Conservation (phyloP, 305 asterid genomes). For the Coffea humblotiana region DNA sequence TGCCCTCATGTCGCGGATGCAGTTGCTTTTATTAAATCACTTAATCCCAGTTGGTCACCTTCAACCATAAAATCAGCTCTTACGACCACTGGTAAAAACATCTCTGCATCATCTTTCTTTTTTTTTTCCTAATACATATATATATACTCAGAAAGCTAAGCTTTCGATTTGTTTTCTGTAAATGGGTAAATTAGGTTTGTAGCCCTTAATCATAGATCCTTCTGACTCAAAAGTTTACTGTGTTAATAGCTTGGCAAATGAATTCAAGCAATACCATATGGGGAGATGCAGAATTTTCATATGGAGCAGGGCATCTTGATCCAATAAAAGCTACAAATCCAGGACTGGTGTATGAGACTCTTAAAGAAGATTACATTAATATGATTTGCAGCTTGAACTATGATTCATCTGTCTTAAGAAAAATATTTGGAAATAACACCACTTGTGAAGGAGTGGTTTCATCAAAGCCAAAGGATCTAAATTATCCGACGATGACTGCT, state of each 20-base stretch:
- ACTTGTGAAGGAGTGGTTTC: conserved; percentile 15
- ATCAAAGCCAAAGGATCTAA: conserved; percentile 23
- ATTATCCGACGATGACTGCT: conserved; percentile 41
- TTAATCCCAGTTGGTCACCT: conserved; percentile 41
- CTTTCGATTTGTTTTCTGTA: no score
- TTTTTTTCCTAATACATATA: neutral
- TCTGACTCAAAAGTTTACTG: no score
- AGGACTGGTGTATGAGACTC: conserved; percentile 44
- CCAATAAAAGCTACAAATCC: conserved; percentile 42
- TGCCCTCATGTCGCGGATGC: conserved; percentile 44
- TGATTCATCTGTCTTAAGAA: conserved; percentile 4
- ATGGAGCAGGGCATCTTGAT: conserved; percentile 39
- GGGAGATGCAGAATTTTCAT: conserved; percentile 32
- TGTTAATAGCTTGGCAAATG: conserved; percentile 38
- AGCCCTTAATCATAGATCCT: no score
- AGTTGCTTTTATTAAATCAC: conserved; percentile 35
- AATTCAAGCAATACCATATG: conserved; percentile 12
- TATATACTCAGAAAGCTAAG: no score
- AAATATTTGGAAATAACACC: conserved; percentile 13
- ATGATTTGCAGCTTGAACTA: neutral
- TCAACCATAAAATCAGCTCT: conserved; percentile 40
- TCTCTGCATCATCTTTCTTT: no score
- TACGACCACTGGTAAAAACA: conserved; percentile 34
- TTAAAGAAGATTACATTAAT: neutral
- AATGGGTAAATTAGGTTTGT: no score